These are phyloP conservation scores for Massarina eburnea DNA, from an alignment of 2,329 filamentous ascomycete species.

Conservation along the genomic window DNA sequence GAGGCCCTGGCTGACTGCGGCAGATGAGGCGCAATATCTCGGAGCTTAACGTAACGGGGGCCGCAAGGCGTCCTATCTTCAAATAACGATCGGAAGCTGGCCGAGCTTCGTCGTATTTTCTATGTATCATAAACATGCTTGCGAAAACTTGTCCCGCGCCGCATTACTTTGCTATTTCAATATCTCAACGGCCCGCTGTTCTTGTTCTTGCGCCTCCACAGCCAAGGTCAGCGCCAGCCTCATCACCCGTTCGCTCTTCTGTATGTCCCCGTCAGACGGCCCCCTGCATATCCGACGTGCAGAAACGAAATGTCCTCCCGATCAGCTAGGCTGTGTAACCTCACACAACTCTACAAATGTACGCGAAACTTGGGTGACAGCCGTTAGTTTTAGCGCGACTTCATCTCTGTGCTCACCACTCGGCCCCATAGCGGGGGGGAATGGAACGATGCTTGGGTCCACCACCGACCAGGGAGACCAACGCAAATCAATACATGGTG, in stretches of 20 bases:
- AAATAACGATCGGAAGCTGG: too few species aligned
- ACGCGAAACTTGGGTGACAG: constrained; percentile 32
- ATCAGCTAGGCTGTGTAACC: constrained; percentile 12
- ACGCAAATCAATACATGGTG: constrained; percentile 8
- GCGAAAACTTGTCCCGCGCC: too few species aligned
- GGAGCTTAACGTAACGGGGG: too few species aligned
- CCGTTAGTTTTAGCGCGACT: constrained; percentile 36
- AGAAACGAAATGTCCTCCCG: background rate
- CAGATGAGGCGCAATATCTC: background rate
- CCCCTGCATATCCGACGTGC: background rate
- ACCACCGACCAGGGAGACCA: constrained; percentile 14
- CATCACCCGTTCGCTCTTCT: too few species aligned
- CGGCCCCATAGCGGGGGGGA: background rate
- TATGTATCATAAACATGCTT: too few species aligned
- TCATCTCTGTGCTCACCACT: background rate
- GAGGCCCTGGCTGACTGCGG: background rate
- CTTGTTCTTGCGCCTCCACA: too few species aligned
- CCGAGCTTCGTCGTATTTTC: too few species aligned
- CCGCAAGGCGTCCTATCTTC: too few species aligned
- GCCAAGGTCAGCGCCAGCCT: too few species aligned
- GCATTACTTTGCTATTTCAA: too few species aligned
- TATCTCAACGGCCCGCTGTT: too few species aligned
- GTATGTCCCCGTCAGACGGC: background rate
- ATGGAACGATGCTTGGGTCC: background rate
- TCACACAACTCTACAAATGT: constrained; percentile 21